Evolutionary conservation across 176 grass and related monocot species (phyloP).

Genomic region (Triticum dicoccoides): DNA sequence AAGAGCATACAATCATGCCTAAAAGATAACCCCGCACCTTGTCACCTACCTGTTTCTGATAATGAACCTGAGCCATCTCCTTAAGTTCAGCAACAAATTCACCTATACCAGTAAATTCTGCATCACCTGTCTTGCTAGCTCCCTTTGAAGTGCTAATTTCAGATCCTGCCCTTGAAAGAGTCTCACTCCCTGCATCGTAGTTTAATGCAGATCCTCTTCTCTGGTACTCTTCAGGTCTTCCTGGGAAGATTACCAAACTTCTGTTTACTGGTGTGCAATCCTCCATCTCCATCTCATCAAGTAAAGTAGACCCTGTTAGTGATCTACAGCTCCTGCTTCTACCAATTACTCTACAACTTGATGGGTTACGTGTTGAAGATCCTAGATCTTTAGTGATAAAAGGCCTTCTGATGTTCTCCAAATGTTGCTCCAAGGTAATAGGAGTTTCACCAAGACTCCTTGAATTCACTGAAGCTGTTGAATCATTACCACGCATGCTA

Average conservation of each 20-base stretch:
- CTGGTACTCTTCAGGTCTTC: conserved; percentile 51
- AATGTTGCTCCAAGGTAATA: conserved; percentile 88
- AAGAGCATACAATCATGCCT: not conserved
- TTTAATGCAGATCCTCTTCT: conserved; percentile 46
- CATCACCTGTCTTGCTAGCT: conserved; percentile 41
- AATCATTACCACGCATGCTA: conserved; percentile 26
- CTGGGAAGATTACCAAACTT: conserved; percentile 67
- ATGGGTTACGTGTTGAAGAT: conserved; percentile 35
- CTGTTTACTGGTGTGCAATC: conserved; percentile 66
- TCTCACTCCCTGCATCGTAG: conserved; percentile 52
- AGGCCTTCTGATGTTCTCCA: conserved; percentile 84
- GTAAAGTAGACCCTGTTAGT: conserved; percentile 46
- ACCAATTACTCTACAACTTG: conserved; percentile 44
- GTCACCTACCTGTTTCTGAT: conserved; percentile 47
- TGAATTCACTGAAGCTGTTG: conserved; percentile 40
- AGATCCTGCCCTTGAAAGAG: conserved; percentile 60
- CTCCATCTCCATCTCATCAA: conserved; percentile 50
- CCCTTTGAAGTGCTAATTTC: conserved; percentile 40
- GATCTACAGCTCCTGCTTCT: conserved; percentile 97
- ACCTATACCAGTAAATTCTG: conserved; percentile 60
- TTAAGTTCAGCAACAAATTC: conserved; percentile 90
- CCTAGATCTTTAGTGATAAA: conserved; percentile 49
- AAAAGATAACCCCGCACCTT: conserved; percentile 42
- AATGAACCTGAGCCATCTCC: conserved; percentile 86
- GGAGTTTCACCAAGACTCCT: conserved; percentile 42